Percentiles rank a stretch among this genome's conserved stretches.
Evolutionary conservation across 2,329 filamentous ascomycete species (phyloP).

Genomic region (Fusarium anguioides): DNA sequence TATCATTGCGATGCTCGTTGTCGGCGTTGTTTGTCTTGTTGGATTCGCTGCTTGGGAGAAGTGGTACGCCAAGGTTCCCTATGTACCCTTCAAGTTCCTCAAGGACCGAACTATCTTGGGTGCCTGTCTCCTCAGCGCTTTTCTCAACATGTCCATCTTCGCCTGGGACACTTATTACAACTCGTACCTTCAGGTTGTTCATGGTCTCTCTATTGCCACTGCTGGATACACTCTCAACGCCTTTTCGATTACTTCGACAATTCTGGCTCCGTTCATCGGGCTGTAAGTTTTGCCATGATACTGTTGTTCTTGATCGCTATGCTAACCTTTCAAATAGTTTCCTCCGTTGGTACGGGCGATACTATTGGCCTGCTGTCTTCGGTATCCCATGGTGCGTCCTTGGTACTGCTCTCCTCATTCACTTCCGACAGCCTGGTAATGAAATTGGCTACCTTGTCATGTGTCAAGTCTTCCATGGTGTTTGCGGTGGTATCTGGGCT

Average conservation of each 20-base stretch:
- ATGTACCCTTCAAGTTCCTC: constrained; percentile 62
- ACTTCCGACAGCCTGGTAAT: constrained; percentile 50
- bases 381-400: constrained; percentile 65
- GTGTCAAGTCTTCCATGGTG: constrained; percentile 63
- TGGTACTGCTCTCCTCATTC: constrained; percentile 58
- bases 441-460: constrained; percentile 60
- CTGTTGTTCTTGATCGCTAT: background rate
- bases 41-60: constrained; percentile 68
- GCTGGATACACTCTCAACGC: constrained; percentile 61
- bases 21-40: constrained; percentile 63
- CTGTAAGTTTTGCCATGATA: constrained; percentile 10
- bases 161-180: constrained; percentile 60
- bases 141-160: constrained; percentile 54
- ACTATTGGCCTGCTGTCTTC: constrained; percentile 61
- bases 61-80: constrained; percentile 58
- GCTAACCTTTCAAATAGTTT: constrained; percentile 40
- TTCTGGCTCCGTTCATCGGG: constrained; percentile 61
- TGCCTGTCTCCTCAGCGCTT: constrained; percentile 54
- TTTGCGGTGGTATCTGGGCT: constrained; percentile 64
- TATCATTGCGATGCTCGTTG: constrained; percentile 65
- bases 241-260: constrained; percentile 60
- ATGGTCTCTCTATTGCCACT: constrained; percentile 58
- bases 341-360: constrained; percentile 61
- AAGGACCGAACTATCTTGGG: constrained; percentile 61
- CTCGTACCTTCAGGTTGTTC: constrained; percentile 64